Conservation (phyloP, 1,139 yeast species). For the Groenewaldozyma auringiensis region DNA sequence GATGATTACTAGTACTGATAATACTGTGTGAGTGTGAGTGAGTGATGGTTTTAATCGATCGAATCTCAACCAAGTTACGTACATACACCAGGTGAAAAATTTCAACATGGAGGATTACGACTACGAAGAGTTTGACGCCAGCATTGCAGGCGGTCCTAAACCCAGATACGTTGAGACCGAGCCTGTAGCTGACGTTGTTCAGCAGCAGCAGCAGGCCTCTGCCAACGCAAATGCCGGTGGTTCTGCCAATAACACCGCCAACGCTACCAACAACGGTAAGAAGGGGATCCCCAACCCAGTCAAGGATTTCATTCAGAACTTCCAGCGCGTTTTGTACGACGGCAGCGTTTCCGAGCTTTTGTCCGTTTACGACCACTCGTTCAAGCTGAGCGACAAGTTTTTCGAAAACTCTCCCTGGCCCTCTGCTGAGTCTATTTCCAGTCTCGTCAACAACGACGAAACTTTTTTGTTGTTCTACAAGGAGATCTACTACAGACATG, state of each 20-base stretch:
- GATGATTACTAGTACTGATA: neutral
- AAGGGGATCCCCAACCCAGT: constrained; percentile 38
- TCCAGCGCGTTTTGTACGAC: constrained; percentile 37
- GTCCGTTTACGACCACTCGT: constrained; percentile 39
- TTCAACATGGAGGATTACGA: constrained; percentile 22
- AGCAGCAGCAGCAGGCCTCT: neutral
- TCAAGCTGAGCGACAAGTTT: constrained; percentile 40
- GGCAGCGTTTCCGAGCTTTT: constrained; percentile 39
- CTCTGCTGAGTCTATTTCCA: constrained; percentile 38
- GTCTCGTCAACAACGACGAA: constrained; percentile 39
- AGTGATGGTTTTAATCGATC: no score
- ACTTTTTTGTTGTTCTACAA: constrained; percentile 40
- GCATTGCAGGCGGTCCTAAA: constrained; percentile 17
- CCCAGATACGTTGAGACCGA: neutral
- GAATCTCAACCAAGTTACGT: neutral
- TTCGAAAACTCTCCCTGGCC: constrained; percentile 42
- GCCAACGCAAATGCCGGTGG: neutral
- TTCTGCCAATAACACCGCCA: constrained; percentile 1
- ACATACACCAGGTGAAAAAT: neutral
- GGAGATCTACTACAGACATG: constrained; percentile 43
- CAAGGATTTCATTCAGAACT: constrained; percentile 37
- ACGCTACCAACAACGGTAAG: constrained; percentile 12
- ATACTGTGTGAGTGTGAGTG: neutral
- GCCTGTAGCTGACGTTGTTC: neutral
- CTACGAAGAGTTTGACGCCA: constrained; percentile 16